phyloP scores from a whole-genome alignment of 2,329 filamentous ascomycete genomes.

The Colletotrichum abscissum region DNA sequence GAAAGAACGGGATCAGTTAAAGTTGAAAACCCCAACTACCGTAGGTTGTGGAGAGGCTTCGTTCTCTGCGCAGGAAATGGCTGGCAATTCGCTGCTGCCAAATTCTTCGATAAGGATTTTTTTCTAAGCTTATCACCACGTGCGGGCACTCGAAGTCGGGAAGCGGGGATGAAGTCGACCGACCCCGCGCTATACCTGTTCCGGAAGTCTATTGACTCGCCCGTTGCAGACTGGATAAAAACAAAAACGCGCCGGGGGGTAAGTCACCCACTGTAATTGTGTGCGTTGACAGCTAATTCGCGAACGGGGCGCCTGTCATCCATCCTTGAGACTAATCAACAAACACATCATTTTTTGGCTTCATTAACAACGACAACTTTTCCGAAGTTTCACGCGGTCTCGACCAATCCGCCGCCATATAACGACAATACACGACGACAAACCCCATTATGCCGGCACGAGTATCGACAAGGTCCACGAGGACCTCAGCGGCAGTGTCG shows the following conservation, averaged over 20 bases:
- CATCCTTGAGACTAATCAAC: conserved; percentile 16
- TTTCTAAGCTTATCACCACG: conserved; percentile 35
- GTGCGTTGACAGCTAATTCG: conserved; percentile 19
- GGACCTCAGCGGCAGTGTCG: conserved; percentile 55
- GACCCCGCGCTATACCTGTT: conserved; percentile 37
- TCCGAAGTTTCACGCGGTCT: background rate
- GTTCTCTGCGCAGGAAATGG: conserved; percentile 1
- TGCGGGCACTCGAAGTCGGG: conserved; percentile 2
- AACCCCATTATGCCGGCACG: conserved; percentile 59
- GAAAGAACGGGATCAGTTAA: background rate
- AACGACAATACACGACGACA: background rate
- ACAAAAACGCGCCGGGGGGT: conserved; percentile 36
- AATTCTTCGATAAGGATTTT: conserved; percentile 34
- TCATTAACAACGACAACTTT: conserved; percentile 13
- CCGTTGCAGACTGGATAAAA: conserved; percentile 23
- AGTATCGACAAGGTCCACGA: conserved; percentile 58
- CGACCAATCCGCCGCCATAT: background rate
- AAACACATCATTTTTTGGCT: conserved; percentile 19
- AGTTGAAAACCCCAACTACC: background rate
- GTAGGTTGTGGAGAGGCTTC: conserved; percentile 34
- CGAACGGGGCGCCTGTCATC: background rate
- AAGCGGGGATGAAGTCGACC: background rate
- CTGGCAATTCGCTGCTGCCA: conserved; percentile 9
- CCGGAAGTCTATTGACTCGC: conserved; percentile 36
- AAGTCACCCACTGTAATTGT: conserved; percentile 28